A percentile compares a stretch with the other conserved stretches of the same genome.
These are phyloP conservation scores for Vanderwaltozyma polyspora DNA, from an alignment of 805 yeast species.

Conservation along the genomic window DNA sequence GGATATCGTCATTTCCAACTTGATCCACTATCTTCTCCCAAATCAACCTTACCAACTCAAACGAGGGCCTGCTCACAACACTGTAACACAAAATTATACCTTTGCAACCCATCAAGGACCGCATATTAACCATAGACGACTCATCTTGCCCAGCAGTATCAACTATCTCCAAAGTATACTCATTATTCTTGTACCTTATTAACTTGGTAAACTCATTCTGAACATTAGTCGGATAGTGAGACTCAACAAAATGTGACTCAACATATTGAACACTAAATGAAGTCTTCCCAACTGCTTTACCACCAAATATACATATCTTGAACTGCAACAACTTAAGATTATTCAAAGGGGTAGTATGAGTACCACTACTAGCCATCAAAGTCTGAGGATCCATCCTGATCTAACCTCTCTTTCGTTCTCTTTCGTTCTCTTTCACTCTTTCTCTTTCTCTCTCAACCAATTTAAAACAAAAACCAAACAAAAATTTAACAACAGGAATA, in stretches of 20 bases:
- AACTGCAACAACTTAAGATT: slow-evolving; percentile 22
- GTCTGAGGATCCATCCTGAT: background rate
- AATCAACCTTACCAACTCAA: slow-evolving; percentile 63
- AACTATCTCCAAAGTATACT: slow-evolving; percentile 66
- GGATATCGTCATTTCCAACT: slow-evolving; percentile 53
- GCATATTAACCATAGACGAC: slow-evolving; percentile 67
- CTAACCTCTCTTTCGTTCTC: background rate
- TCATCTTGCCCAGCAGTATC: slow-evolving; percentile 96
- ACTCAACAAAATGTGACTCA: slow-evolving; percentile 79
- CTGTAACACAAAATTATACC: slow-evolving; percentile 78
- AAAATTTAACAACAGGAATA: too few relatives aligned
- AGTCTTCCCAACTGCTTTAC: slow-evolving; percentile 81
- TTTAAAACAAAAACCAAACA: background rate
- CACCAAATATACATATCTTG: slow-evolving; percentile 78
- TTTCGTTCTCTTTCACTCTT: background rate
- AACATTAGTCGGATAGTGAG: slow-evolving; percentile 80
- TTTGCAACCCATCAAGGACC: slow-evolving; percentile 60
- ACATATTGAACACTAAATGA: slow-evolving; percentile 76
- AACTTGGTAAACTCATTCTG: slow-evolving; percentile 67
- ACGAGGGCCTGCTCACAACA: slow-evolving; percentile 65
- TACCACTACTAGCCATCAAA: background rate
- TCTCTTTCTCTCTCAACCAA: background rate
- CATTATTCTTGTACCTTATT: slow-evolving; percentile 53
- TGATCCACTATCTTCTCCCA: slow-evolving; percentile 76
- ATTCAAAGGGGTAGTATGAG: background rate